Conservation (phyloP, 768 basidiomycete genomes). For the Trametes elegans region DNA sequence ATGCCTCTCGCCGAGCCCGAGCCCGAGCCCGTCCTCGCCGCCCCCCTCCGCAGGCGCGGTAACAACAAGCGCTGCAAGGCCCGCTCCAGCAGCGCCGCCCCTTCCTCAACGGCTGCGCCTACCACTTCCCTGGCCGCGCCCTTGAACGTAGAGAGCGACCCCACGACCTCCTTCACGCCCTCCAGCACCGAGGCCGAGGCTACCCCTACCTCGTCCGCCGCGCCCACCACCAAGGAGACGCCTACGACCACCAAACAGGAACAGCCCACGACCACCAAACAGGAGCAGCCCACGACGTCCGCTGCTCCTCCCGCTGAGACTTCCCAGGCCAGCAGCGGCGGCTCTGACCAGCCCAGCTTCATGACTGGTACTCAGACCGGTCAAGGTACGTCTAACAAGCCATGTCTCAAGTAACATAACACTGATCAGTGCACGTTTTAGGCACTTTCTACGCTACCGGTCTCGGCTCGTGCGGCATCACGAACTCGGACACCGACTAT, state of each 20-base stretch:
- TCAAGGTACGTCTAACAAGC: slow-evolving; percentile 24
- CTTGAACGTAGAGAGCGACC: slow-evolving; percentile 13
- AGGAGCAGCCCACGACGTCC: slow-evolving; percentile 1
- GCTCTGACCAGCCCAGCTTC: slow-evolving; percentile 1
- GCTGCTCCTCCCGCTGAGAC: slow-evolving; percentile 7
- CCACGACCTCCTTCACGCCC: background rate
- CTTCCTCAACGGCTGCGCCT: slow-evolving; percentile 22
- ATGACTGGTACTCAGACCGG: slow-evolving; percentile 22
- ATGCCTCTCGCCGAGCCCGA: slow-evolving; percentile 25
- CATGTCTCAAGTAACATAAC: background rate
- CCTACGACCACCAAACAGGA: background rate
- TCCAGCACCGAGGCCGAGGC: background rate
- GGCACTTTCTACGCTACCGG: slow-evolving; percentile 60
- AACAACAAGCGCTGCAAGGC: slow-evolving; percentile 23
- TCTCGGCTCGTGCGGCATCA: slow-evolving; percentile 62
- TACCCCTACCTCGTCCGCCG: slow-evolving; percentile 1
- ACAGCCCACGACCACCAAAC: slow-evolving; percentile 6
- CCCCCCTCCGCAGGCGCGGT: slow-evolving; percentile 12
- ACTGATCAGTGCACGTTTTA: slow-evolving; percentile 26
- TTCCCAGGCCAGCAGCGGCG: slow-evolving; percentile 3
- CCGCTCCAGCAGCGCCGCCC: slow-evolving; percentile 13
- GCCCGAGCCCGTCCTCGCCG: slow-evolving; percentile 10
- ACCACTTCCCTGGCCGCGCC: slow-evolving; percentile 10
- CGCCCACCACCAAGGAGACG: slow-evolving; percentile 15
- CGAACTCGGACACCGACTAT: slow-evolving; percentile 47